Evolutionary conservation across 495 filamentous ascomycete genomes (phyloP), one percentile per base, ranked within the genome.

Genomic region (Penicillium argentinense): DNA sequence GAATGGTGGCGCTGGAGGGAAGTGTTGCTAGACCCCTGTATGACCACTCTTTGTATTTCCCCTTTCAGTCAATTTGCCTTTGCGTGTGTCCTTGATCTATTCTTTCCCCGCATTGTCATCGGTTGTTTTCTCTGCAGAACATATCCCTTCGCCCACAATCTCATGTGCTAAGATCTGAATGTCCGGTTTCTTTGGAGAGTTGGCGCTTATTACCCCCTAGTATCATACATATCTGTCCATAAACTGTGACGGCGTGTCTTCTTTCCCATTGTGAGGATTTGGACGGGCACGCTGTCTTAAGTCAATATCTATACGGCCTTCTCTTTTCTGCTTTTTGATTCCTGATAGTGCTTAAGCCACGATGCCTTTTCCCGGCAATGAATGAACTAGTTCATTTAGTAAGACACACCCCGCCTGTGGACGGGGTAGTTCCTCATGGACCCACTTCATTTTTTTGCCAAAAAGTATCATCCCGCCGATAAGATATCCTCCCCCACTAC

Each of bases 1-100:
- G 55, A 78, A 75, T 42, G 81, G 72, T 28, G 77, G 76, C 16
- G 63, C 80, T 46, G 79, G 84, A 23, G 83, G 85, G 53, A 96
- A 95, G 73, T 97, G 92, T 74, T 97, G 92, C 67, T 97, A 83
- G 72, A 63, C 29, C 14, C 18, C 30, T 62, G 49, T 57, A 57
- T 45, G 51, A 54, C 44, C 27, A 60, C 52, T 51, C 38, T 55
- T 52, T 49, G 27, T 44, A 26, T 33, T 16, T 50, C 23, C 25
- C 47, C 41, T 39, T 41, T 42, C 45, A 17, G 18, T 33, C 19
- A 26, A 5, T 36, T 36, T 22, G 24, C 36, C 46, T 42, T 36
- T 8, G 25, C 14, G 33, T 30, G 25, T 49, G 12, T 45, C 36
- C 11, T 32, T 13, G 18, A 40, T 19, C 43, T 41, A 27, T 40